Evolutionary conservation across 2,329 filamentous ascomycete genomes (phyloP), one percentile per base, ranked within the genome.

Genomic region (Neobulgaria alba): DNA sequence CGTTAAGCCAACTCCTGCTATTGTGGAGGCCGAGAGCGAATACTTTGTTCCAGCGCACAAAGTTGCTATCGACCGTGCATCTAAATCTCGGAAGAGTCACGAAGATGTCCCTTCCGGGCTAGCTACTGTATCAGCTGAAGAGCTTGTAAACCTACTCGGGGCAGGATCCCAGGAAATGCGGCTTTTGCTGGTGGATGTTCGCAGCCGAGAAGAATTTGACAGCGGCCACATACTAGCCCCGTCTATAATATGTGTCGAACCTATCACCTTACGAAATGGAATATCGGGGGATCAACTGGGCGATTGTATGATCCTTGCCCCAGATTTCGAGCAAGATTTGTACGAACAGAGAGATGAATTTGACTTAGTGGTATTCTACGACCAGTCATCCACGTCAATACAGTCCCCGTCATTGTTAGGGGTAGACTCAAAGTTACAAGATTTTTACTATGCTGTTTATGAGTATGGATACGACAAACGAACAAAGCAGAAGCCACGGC

Each of bases 311-410:
- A 70, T 87, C 2, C 62, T 92, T 4, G 81, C 78, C 0, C 82
- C 85, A 0, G 67, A 77, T n/a, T 63, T 70, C n/a, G 92, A 98
- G 59, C 79, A 84, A 51, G 64, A 70, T 2, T 68, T 86, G 21
- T 95, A 94, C 54, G 78, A 77, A 31, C 67, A 77, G 41, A 74
- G 82, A 10, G 73, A 89, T 48, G 72, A 82, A 41, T 95, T 84
- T 53, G 88, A 96, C 51, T 64, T 95, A 31, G 75, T 98, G 9
- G 85, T 98, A 0, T 92, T 93, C 55, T 94, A 96, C 59, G 88
- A 98, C 60, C 75, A 90, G 50, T 47, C 72, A 59, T 69, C 85
- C 20, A 51, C 34, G 14, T 51, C 36, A 47, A 15, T 61, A 55
- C 38, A 49, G 47, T 50, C 44, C 43, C 48, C 41, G 54, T 53